phyloP scores from a whole-genome alignment of 2,329 filamentous ascomycete genomes.

The Claviceps sp. region DNA sequence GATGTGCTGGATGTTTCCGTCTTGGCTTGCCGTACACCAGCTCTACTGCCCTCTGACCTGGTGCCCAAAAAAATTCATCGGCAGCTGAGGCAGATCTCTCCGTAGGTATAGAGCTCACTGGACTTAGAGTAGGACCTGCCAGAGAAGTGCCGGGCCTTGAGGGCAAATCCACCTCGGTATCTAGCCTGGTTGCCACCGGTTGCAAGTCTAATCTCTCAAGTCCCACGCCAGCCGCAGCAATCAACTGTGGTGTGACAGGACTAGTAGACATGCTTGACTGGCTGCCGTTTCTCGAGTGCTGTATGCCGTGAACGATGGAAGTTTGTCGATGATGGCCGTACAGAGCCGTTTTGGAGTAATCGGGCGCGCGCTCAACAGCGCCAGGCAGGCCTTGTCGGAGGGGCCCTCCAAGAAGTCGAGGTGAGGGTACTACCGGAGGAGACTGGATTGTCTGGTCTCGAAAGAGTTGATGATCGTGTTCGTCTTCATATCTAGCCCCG shows the following conservation, averaged over 20 bases:
- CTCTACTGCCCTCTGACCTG: conserved; percentile 40
- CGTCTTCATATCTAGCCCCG: conserved; percentile 38
- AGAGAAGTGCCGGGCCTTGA: conserved; percentile 34
- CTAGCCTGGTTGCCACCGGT: conserved; percentile 28
- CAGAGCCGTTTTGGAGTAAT: conserved; percentile 39
- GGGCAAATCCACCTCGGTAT: conserved; percentile 26
- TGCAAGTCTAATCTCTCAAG: conserved; percentile 41
- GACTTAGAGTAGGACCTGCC: conserved; percentile 23
- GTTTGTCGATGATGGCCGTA: conserved; percentile 93
- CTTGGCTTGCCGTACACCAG: conserved; percentile 54
- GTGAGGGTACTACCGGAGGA: conserved; percentile 6
- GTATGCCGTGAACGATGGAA: conserved; percentile 91
- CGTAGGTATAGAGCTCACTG: conserved; percentile 14
- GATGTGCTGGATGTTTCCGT: conserved; percentile 60
- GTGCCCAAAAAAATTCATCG: conserved; percentile 29
- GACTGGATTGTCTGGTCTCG: conserved; percentile 38
- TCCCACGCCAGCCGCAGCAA: conserved; percentile 51
- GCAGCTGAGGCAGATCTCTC: conserved; percentile 34
- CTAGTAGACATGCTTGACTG: conserved; percentile 66
- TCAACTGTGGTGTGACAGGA: conserved; percentile 78
- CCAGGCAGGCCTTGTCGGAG: conserved; percentile 26
- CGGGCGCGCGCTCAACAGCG: conserved; percentile 37
- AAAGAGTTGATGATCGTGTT: conserved; percentile 34
- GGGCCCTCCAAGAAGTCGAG: conserved; percentile 20
- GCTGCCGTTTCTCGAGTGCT: conserved; percentile 85